Evolutionary conservation across 371 early-diverging fungal genomes (phyloP).

Genomic region (Saksenaea vasiformis): DNA sequence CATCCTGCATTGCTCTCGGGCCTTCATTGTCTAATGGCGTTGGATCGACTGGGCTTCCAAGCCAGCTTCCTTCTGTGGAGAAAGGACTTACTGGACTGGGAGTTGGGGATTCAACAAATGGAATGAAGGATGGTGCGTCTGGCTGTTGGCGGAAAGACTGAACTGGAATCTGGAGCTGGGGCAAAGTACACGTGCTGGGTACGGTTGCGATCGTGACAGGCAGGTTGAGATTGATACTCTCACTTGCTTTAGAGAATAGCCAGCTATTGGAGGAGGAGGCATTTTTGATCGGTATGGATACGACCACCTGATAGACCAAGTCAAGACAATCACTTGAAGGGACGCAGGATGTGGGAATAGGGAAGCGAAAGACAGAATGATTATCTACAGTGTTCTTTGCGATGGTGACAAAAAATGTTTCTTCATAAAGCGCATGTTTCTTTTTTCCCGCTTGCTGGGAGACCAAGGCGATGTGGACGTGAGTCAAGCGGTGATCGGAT

Average conservation of each 20-base stretch:
- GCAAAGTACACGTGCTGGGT: conserved; percentile 14
- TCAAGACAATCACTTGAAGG: conserved; percentile 35
- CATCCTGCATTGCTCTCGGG: conserved; percentile 25
- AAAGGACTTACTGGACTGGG: conserved; percentile 33
- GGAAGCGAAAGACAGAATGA: conserved; percentile 36
- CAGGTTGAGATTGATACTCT: conserved; percentile 10
- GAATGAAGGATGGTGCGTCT: conserved; percentile 33
- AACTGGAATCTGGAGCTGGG: conserved; percentile 16
- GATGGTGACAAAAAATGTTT: conserved; percentile 36
- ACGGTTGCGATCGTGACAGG: conserved; percentile 23
- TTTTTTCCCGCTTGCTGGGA: conserved; percentile 15
- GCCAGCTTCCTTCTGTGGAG: conserved; percentile 23
- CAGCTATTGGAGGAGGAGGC: conserved; percentile 9
- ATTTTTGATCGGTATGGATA: conserved; percentile 24
- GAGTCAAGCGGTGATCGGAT: conserved; percentile 37
- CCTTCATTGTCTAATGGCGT: conserved; percentile 11
- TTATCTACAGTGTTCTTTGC: conserved; percentile 31
- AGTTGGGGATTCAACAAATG: conserved; percentile 36
- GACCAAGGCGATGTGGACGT: conserved; percentile 31
- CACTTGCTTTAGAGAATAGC: not conserved
- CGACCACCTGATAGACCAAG: conserved; percentile 28
- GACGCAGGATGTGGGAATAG: conserved; percentile 29
- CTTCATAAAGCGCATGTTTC: conserved; percentile 29
- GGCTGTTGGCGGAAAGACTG: conserved; percentile 13
- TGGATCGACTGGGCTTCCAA: conserved; percentile 33